Conservation (phyloP, 345 rosid species). For the Rhodomyrtus tomentosa region DNA sequence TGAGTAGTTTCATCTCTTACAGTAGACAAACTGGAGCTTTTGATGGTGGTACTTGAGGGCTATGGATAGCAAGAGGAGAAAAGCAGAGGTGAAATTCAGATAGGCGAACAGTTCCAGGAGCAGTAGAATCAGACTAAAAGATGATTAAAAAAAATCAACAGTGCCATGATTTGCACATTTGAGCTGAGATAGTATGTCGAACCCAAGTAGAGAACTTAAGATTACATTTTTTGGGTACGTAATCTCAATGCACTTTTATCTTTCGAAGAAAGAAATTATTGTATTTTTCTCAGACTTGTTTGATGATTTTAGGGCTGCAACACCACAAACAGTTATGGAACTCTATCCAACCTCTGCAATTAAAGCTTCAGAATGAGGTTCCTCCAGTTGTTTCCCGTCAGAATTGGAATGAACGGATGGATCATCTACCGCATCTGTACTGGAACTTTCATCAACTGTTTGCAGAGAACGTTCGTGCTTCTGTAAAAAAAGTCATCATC, state of each 20-base stretch:
- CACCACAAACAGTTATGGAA: neutral
- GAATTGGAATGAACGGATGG: neutral
- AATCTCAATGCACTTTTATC: neutral
- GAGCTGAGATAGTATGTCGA: neutral
- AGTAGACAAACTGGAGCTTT: neutral
- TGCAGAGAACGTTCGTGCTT: neutral
- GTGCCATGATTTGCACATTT: neutral
- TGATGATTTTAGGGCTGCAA: neutral
- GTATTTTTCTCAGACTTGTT: neutral
- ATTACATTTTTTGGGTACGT: neutral
- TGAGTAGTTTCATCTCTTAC: constrained; percentile 6
- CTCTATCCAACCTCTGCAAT: neutral
- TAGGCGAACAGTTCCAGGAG: neutral
- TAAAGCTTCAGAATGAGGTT: neutral
- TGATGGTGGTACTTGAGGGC: constrained; percentile 1
- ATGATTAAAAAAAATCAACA: neutral
- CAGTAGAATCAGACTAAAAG: neutral
- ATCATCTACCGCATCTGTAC: neutral
- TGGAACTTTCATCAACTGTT: neutral
- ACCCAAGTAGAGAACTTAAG: neutral
- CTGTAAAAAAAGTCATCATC: neutral
- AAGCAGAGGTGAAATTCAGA: neutral
- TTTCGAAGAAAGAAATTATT: neutral
- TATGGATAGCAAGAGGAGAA: constrained; percentile 8
- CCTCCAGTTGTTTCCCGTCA: neutral